These are phyloP conservation scores for Penicillium bialowiezense DNA, from an alignment of 495 filamentous ascomycete species.

Conservation along the genomic window DNA sequence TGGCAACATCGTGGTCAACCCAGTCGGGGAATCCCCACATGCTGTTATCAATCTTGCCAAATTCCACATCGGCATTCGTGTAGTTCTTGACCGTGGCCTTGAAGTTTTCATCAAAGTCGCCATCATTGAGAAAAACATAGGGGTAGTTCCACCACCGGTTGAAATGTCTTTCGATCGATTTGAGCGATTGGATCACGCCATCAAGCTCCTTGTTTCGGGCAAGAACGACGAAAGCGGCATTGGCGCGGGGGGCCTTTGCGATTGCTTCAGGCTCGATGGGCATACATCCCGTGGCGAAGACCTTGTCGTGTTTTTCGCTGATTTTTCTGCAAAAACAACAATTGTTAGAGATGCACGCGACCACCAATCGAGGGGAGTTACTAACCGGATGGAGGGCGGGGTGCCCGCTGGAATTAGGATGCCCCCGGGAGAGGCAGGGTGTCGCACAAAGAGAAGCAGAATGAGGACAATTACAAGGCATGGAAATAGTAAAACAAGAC, in stretches of 20 bases:
- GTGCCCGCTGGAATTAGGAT: slow-evolving; percentile 87
- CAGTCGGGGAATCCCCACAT: slow-evolving; percentile 99
- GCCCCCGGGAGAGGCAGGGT: slow-evolving; percentile 76
- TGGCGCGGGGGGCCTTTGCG: slow-evolving; percentile 69
- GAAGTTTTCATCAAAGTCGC: slow-evolving; percentile 91
- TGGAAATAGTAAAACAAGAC: slow-evolving; percentile 90
- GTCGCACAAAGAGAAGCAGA: slow-evolving; percentile 82
- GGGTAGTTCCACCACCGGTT: slow-evolving; percentile 99
- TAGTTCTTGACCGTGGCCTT: slow-evolving; percentile 86
- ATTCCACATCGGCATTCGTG: slow-evolving; percentile 81
- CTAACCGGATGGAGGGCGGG: slow-evolving; percentile 88
- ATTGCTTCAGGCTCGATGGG: slow-evolving; percentile 50
- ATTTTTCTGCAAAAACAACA: slow-evolving; percentile 67
- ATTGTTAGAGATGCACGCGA: slow-evolving; percentile 10
- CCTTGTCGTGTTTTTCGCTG: slow-evolving; percentile 93
- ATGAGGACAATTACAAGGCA: slow-evolving; percentile 89
- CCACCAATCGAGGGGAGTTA: slow-evolving; percentile 3
- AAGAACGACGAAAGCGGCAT: slow-evolving; percentile 93
- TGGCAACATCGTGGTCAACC: slow-evolving; percentile 89
- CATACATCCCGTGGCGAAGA: slow-evolving; percentile 88
- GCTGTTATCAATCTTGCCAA: slow-evolving; percentile 84
- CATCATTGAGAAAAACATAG: slow-evolving; percentile 98
- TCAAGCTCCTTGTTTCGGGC: slow-evolving; percentile 96
- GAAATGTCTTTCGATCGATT: slow-evolving; percentile 98
- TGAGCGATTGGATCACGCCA: slow-evolving; percentile 92